A percentile compares a stretch with the other conserved stretches of the same genome.
Conservation (phyloP, 345 rosid genomes). For the Gossypium turneri region DNA sequence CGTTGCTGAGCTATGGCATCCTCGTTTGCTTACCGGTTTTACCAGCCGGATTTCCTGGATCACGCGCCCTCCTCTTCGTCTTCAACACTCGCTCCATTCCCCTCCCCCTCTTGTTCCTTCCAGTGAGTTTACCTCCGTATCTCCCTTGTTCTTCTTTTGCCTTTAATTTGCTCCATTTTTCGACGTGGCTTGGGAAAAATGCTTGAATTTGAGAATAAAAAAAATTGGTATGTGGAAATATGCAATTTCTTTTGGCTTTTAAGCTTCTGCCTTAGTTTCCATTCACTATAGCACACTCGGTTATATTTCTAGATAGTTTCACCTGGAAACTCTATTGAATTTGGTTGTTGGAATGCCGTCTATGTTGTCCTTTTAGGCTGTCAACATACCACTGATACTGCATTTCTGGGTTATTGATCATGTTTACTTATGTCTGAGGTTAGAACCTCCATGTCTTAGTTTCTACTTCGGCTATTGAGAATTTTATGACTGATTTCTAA, state of each 20-base stretch:
- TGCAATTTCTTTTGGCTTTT: neutral
- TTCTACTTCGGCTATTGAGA: neutral
- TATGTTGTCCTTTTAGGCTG: neutral
- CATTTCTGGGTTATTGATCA: neutral
- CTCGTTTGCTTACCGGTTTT: conserved; percentile 48
- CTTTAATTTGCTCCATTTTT: neutral
- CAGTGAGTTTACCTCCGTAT: conserved; percentile 35
- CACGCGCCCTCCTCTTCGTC: conserved; percentile 29
- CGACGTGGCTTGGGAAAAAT: neutral
- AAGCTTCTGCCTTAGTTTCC: neutral
- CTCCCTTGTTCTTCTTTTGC: conserved; percentile 2
- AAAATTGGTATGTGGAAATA: neutral
- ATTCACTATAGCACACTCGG: neutral
- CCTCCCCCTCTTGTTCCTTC: conserved; percentile 51
- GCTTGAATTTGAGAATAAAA: neutral
- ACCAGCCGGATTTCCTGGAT: conserved; percentile 45
- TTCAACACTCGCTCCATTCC: conserved; percentile 31
- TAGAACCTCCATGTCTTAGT: neutral
- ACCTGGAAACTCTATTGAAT: neutral
- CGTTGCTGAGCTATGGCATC: conserved; percentile 83
- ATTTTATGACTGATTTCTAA: neutral
- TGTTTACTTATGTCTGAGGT: neutral
- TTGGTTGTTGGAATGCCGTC: neutral
- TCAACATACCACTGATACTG: neutral
- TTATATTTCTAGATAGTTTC: neutral